These are phyloP conservation scores for Isabelozyma gotoi DNA, from an alignment of 805 yeast genomes.

Conservation along the genomic window DNA sequence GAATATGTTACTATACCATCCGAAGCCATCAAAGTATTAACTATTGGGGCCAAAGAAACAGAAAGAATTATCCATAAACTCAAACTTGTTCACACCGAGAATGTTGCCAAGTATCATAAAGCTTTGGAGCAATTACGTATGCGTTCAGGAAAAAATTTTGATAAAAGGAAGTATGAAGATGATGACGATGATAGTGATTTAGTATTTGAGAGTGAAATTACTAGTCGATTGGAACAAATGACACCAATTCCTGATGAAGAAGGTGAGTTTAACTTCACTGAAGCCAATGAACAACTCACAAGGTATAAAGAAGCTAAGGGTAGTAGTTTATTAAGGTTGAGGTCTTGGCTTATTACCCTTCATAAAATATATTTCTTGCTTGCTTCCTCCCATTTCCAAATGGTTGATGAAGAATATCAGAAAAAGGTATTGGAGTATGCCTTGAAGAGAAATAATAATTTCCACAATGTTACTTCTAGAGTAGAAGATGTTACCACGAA, in stretches of 20 bases:
- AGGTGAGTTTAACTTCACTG: neutral
- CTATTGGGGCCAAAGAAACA: slow-evolving; percentile 32
- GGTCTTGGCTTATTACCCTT: slow-evolving; percentile 56
- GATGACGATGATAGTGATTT: slow-evolving; percentile 11
- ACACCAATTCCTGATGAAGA: slow-evolving; percentile 12
- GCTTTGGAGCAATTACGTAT: slow-evolving; percentile 22
- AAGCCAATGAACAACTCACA: neutral
- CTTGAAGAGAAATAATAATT: slow-evolving; percentile 6
- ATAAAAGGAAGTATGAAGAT: slow-evolving; percentile 1
- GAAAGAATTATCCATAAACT: slow-evolving; percentile 24
- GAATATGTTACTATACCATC: slow-evolving; percentile 58
- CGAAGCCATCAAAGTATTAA: slow-evolving; percentile 50
- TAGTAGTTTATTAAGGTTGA: slow-evolving; percentile 26
- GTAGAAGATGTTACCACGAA: neutral
- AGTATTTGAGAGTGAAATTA: slow-evolving; percentile 4
- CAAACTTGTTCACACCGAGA: slow-evolving; percentile 8
- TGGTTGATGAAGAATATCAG: slow-evolving; percentile 34
- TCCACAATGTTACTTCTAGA: neutral
- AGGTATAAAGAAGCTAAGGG: slow-evolving; percentile 24
- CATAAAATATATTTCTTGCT: slow-evolving; percentile 79
- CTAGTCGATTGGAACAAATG: neutral
- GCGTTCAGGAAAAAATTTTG: slow-evolving; percentile 12
- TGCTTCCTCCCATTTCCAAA: slow-evolving; percentile 70
- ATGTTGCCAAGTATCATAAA: slow-evolving; percentile 11
- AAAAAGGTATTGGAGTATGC: slow-evolving; percentile 17